Conservation (phyloP, 208 protist species). For the Angomonas deanei region DNA sequence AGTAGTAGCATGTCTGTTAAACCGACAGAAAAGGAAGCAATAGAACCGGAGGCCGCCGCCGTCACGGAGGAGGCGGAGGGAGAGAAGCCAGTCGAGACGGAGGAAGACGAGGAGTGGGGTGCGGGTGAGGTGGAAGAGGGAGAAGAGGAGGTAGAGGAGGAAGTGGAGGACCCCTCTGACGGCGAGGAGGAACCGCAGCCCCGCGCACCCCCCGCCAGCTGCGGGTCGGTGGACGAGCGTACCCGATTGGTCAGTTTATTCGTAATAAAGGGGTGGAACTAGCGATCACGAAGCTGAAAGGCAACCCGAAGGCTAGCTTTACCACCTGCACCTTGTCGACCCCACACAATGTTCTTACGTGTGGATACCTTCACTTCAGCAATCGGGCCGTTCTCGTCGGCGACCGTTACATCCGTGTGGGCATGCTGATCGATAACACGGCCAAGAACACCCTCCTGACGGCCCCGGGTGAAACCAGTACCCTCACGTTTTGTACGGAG, state of each 20-base stretch:
- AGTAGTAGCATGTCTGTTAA: no score
- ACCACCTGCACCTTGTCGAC: constrained; percentile 22
- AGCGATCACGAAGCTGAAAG: constrained; percentile 29
- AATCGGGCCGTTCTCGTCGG: constrained; percentile 56
- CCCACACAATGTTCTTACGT: constrained; percentile 59
- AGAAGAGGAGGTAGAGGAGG: constrained; percentile 4
- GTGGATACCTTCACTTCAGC: constrained; percentile 49
- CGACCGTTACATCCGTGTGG: constrained; percentile 64
- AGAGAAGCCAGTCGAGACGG: constrained; percentile 10
- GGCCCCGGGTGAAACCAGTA: constrained; percentile 23
- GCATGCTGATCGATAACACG: constrained; percentile 67
- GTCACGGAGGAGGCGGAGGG: constrained; percentile 11
- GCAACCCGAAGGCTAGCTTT: constrained; percentile 54
- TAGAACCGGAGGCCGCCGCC: constrained; percentile 13
- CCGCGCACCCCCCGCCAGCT: background rate
- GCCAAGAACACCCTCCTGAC: constrained; percentile 41
- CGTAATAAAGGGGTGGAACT: constrained; percentile 49
- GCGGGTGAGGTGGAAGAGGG: constrained; percentile 20
- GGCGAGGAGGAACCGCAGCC: constrained; percentile 5
- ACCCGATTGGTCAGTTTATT: constrained; percentile 44
- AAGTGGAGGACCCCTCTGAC: constrained; percentile 11
- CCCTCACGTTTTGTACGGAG: constrained; percentile 38
- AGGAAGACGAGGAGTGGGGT: constrained; percentile 19
- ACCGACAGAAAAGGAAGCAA: no score
- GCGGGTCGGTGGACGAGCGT: constrained; percentile 11